Percentiles rank a stretch among this genome's conserved stretches.
Evolutionary conservation across 768 basidiomycete species (phyloP).

Genomic region (Russula sp.): DNA sequence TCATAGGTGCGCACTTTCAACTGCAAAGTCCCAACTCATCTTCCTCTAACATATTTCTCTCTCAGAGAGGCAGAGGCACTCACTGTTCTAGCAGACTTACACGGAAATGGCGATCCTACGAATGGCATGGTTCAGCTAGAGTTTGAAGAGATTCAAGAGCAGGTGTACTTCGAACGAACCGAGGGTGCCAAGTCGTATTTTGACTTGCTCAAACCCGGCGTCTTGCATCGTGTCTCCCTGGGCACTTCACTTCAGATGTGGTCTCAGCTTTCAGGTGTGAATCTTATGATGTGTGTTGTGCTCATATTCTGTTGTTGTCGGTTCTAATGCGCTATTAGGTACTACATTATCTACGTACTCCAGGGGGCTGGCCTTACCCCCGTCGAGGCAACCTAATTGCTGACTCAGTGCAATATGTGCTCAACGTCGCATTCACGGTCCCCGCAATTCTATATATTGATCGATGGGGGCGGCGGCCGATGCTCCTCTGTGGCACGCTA

Average conservation of each 20-base stretch:
- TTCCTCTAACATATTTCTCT: neutral
- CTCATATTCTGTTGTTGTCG: neutral
- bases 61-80: conserved; percentile 60
- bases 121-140: conserved; percentile 66
- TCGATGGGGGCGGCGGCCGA: conserved; percentile 74
- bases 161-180: conserved; percentile 57
- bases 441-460: conserved; percentile 65
- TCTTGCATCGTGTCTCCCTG: conserved; percentile 66
- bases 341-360: conserved; percentile 66
- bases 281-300: conserved; percentile 69
- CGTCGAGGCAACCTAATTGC: conserved; percentile 73
- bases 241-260: conserved; percentile 76
- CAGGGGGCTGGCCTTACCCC: conserved; percentile 72
- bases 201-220: conserved; percentile 63
- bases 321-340: conserved; percentile 39
- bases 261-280: conserved; percentile 75
- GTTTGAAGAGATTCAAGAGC: conserved; percentile 60
- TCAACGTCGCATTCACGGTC: conserved; percentile 43
- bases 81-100: conserved; percentile 70
- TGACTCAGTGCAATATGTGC: conserved; percentile 57
- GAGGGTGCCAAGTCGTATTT: conserved; percentile 69
- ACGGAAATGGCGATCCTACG: conserved; percentile 58
- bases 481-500: conserved; percentile 61
- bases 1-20: conserved; percentile 41
- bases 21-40: neutral